Conservation (phyloP, 1,284 basidiomycete species). For the Trametes hirsuta region DNA sequence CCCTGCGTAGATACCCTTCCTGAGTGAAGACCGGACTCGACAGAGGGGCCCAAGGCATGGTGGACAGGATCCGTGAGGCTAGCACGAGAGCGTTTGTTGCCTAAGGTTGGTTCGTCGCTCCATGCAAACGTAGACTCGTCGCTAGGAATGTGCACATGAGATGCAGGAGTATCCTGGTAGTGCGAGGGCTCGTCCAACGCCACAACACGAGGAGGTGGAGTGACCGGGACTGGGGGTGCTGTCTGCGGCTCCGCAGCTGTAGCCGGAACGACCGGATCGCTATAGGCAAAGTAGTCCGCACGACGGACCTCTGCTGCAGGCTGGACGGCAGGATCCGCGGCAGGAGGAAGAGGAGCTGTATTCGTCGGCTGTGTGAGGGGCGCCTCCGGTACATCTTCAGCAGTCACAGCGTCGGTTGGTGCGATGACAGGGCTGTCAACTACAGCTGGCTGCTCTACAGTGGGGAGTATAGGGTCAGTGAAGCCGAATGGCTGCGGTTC, state of each 20-base stretch:
- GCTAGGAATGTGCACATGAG: slow-evolving; percentile 17
- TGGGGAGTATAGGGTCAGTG: slow-evolving; percentile 16
- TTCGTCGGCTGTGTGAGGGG: slow-evolving; percentile 6
- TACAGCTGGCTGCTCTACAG: slow-evolving; percentile 7
- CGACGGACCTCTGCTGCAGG: slow-evolving; percentile 15
- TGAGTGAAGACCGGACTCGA: slow-evolving; percentile 9
- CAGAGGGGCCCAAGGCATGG: slow-evolving; percentile 2
- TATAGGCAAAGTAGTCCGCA: slow-evolving; percentile 30
- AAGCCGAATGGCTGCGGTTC: slow-evolving; percentile 20
- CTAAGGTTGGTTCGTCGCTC: slow-evolving; percentile 23
- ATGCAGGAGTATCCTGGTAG: background rate
- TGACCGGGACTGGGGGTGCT: background rate
- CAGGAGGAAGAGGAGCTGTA: background rate
- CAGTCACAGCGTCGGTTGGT: slow-evolving; percentile 8
- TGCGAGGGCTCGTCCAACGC: slow-evolving; percentile 1
- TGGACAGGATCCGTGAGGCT: slow-evolving; percentile 14
- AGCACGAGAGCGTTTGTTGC: slow-evolving; percentile 18
- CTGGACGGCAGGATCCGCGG: slow-evolving; percentile 9
- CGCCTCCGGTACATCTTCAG: background rate
- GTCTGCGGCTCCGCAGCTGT: background rate
- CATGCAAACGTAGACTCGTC: slow-evolving; percentile 26
- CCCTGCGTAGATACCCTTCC: slow-evolving; percentile 28
- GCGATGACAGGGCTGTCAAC: slow-evolving; percentile 12
- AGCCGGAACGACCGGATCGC: slow-evolving; percentile 19
- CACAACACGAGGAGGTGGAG: slow-evolving; percentile 4